Base-by-base conservation (phyloP, 805 yeast species). In the Pichia insulana region DNA sequence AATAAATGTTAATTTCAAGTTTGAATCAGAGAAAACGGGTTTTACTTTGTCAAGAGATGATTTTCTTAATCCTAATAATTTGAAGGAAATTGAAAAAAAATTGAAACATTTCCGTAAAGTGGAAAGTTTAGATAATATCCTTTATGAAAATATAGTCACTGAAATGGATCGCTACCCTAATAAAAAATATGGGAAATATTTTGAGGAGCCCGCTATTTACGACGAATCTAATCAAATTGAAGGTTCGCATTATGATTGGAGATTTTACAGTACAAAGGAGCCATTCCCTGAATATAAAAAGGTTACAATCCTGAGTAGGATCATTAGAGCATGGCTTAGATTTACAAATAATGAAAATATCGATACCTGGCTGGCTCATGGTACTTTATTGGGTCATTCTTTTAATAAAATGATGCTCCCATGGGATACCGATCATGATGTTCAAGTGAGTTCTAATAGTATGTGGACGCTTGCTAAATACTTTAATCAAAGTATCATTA, bases 371-470 rank as follows among this genome's bases (percentile, higher is more conserved):
- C 63, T 78, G 17, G 73, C 78, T 7, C 82, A 78, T 55, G 84
- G 84, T 2, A 62, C 81, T 7, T 59, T 79, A 41, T 65, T 78
- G 27, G 78, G 81, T 7, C 77, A 78, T 73, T 72, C 73, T 49
- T 77, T 76, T 70, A 76, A 73, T 53, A 79, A 78, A 1, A 55
- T 70, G 45, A 59, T 64, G 13, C 63, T 78, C 47, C 78, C 79
- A 7, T 78, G 80, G 80, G 83, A 77, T 54, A 62, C 64, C 37
- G 83, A 77, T 50, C 59, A 74, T 27, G 83, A 78, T 59, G 79
- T 76, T 13, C 83, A 77, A 52, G 57, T 77, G 53, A 70, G 80
- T 1, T 68, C 71, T 37, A 48, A 45, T 3, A 70, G 70, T 32
- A 53, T 74, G 44, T 59, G 62, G 39, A 54, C 49, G 31, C 51